Evolutionary conservation across 441 rosid species (phyloP).

Genomic region (Capsella rubella): DNA sequence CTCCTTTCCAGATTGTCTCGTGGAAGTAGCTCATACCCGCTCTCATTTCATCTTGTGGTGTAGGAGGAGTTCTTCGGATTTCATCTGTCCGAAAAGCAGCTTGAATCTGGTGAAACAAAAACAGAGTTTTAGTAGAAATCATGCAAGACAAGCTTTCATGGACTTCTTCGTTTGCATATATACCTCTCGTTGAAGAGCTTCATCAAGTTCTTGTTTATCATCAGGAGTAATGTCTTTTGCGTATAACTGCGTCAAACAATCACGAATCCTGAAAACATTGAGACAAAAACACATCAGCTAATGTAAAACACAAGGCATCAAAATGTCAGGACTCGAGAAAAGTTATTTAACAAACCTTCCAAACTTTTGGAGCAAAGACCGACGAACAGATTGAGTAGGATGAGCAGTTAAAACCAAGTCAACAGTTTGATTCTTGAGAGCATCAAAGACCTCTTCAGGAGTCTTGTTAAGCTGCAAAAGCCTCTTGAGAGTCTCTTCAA

Average conservation of each 20-base stretch:
- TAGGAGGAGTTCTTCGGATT: conserved; percentile 90
- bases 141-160: background rate
- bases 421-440: conserved; percentile 94
- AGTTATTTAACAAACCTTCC: conserved; percentile 62
- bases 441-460: conserved; percentile 89
- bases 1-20: conserved; percentile 82
- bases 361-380: conserved; percentile 95
- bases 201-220: conserved; percentile 96
- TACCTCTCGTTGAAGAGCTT: conserved; percentile 95
- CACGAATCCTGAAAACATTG: conserved; percentile 65
- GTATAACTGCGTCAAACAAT: conserved; percentile 82
- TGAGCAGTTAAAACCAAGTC: conserved; percentile 97
- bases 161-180: conserved; percentile 10
- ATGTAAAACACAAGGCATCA: conserved; percentile 2
- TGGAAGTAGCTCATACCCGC: conserved; percentile 89
- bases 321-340: background rate
- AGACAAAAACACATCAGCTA: conserved; percentile 21
- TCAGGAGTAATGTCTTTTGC: conserved; percentile 95
- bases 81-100: conserved; percentile 99
- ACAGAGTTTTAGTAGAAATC: conserved; percentile 3
- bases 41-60: conserved; percentile 99
- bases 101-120: conserved; percentile 68
- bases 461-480: conserved; percentile 80
- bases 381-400: conserved; percentile 92
- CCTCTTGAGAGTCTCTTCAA: conserved; percentile 86